Evolutionary conservation across 1,139 yeast genomes (phyloP).

Genomic region (Ogataea hybrid): DNA sequence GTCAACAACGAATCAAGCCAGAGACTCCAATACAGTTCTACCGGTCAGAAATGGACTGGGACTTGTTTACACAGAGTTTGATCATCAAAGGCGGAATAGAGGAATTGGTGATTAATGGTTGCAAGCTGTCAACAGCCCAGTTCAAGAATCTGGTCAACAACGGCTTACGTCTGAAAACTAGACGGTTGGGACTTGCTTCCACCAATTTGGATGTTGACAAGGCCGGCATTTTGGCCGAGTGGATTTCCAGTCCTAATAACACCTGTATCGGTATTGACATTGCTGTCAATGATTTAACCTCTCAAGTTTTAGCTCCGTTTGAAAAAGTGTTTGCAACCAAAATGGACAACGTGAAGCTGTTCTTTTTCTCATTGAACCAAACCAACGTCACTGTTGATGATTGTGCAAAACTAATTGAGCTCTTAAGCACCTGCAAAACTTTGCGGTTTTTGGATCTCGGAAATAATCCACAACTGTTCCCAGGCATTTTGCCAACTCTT

Average conservation of each 20-base stretch:
- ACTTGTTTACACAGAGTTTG: constrained; percentile 58
- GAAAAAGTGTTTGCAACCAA: constrained; percentile 42
- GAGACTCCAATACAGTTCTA: constrained; percentile 43
- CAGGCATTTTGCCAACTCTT: constrained; percentile 61
- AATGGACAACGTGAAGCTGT: constrained; percentile 36
- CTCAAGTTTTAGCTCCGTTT: constrained; percentile 42
- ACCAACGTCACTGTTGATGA: constrained; percentile 59
- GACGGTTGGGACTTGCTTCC: constrained; percentile 75
- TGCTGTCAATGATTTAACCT: constrained; percentile 73
- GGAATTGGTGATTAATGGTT: constrained; percentile 80
- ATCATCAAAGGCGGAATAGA: constrained; percentile 68
- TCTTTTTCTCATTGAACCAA: constrained; percentile 69
- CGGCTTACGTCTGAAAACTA: constrained; percentile 56
- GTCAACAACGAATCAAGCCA: constrained; percentile 64
- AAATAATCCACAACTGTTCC: constrained; percentile 70
- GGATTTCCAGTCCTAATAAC: constrained; percentile 55
- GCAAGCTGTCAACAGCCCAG: constrained; percentile 54
- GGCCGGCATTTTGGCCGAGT: constrained; percentile 52
- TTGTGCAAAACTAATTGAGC: constrained; percentile 48
- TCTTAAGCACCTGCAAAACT: constrained; percentile 51
- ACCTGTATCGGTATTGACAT: constrained; percentile 79
- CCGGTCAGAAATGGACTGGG: constrained; percentile 78
- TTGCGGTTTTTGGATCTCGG: constrained; percentile 77
- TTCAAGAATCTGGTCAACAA: constrained; percentile 51
- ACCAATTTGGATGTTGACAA: constrained; percentile 61